Conservation (phyloP, 2,329 filamentous ascomycete genomes). For the Stemphylium vesicarium region DNA sequence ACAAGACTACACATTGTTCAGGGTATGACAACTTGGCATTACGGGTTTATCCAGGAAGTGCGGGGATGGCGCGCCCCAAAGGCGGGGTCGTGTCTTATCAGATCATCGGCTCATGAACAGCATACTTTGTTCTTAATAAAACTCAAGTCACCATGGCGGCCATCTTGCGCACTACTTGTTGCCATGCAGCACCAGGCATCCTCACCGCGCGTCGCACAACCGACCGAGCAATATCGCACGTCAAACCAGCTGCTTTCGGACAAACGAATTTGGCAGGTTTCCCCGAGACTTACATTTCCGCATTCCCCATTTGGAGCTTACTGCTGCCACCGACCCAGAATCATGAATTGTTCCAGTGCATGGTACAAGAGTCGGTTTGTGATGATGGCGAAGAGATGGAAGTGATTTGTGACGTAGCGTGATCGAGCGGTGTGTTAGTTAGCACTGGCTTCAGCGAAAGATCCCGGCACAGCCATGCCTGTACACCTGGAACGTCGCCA, state of each 20-base stretch:
- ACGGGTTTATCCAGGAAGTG: not conserved
- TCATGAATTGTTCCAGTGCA: conserved; percentile 57
- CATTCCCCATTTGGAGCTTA: conserved; percentile 61
- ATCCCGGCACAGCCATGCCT: conserved; percentile 53
- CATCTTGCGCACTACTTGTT: conserved; percentile 32
- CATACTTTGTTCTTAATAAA: not conserved
- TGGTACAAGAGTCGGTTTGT: conserved; percentile 35
- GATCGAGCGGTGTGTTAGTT: conserved; percentile 49
- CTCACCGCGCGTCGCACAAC: conserved; percentile 56
- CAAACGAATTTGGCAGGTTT: conserved; percentile 60
- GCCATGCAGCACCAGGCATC: conserved; percentile 52
- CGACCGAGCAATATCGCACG: conserved; percentile 55
- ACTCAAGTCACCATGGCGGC: conserved; percentile 10
- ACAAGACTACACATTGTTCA: too few relatives aligned
- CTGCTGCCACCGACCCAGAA: conserved; percentile 57
- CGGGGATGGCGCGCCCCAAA: not conserved
- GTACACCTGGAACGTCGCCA: conserved; percentile 61
- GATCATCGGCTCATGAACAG: not conserved
- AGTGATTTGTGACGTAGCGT: conserved; percentile 42
- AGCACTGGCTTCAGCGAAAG: conserved; percentile 61
- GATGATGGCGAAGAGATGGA: conserved; percentile 36
- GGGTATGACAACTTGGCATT: not conserved
- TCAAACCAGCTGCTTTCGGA: conserved; percentile 53
- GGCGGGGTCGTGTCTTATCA: not conserved
- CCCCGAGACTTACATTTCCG: conserved; percentile 61